Evolutionary conservation across 192 early-diverging fungal species (phyloP), one percentile per base, ranked within the genome.

Genomic region (Coemansia sp.): DNA sequence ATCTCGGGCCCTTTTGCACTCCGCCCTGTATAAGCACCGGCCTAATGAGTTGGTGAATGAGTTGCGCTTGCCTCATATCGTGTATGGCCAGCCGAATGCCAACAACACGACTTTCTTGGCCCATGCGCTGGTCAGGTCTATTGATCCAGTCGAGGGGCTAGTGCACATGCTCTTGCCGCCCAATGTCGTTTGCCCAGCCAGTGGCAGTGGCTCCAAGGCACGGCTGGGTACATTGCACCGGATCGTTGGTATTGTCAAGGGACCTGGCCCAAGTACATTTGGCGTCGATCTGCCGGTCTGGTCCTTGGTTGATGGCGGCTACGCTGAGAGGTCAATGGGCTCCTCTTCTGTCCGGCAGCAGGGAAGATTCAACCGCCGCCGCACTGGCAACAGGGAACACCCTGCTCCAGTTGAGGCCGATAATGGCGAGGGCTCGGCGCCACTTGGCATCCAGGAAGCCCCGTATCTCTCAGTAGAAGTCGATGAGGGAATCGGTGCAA

Each of bases 51-150:
- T 20, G 11, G 31, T 10, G 21, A 23, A 10, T 2, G 38, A 58
- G 13, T 8, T 20, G 36, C 39, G 59, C n/a, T n/a, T 72, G 26
- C 79, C 79, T 3, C 76, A 76, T n/a, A 73, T 85, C 2, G 70
- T 75, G 3, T 74, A 85, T 31, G 79, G 76, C 8, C 45, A 76
- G 35, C 79, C 79, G 13, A 68, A 66, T 23, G 23, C 64, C 35
- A 47, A 62, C 10, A 53, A 23, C 12, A 88, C 87, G 0, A 85
- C 85, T 2, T 92, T 89, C 53, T 37, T 86, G 39, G 84, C 88
- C 1, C 75, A 90, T 45, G 92, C 80, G 0, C 72, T 93, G 20
- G 84, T 92, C 43, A 81, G 92, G 13, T 83, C 88, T 0, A 86
- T 92, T 34, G 86, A 91, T 63, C 84, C 86, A 6, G 42, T 67